Conservation (phyloP, 345 rosid species). For the Lumnitzera littorea region DNA sequence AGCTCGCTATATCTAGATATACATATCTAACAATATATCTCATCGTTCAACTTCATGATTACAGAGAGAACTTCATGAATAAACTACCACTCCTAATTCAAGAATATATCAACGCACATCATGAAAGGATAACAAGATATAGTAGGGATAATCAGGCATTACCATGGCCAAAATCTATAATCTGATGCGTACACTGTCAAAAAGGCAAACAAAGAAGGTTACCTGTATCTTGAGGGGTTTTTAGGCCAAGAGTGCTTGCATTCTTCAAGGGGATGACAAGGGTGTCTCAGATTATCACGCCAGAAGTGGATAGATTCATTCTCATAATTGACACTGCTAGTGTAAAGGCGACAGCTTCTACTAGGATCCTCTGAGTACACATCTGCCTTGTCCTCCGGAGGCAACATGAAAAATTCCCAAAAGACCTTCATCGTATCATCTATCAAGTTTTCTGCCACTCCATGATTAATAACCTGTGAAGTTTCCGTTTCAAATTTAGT, state of each 20-base stretch:
- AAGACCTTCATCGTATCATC: conserved; percentile 7
- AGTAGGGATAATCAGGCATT: background rate
- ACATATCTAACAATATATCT: no score
- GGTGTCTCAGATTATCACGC: conserved; percentile 12
- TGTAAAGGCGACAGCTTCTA: conserved; percentile 12
- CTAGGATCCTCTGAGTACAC: conserved; percentile 15
- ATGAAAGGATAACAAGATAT: no score
- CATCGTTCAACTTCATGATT: no score
- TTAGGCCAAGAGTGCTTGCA: conserved; percentile 11
- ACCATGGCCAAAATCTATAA: background rate
- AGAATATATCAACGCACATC: no score
- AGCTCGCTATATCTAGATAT: no score
- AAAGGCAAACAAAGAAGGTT: background rate
- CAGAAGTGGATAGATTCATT: conserved; percentile 15
- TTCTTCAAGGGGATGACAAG: conserved; percentile 14
- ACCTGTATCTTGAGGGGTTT: conserved; percentile 5
- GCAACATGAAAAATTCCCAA: conserved; percentile 15
- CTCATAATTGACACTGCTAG: conserved; percentile 17
- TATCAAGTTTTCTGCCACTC: conserved; percentile 13
- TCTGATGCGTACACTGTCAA: no score
- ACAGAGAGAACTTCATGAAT: no score
- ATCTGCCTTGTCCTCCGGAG: conserved; percentile 8
- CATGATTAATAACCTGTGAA: conserved; percentile 16
- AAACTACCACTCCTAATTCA: no score
- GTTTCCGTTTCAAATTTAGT: no score